phyloP scores from a whole-genome alignment of 768 basidiomycete species.

The Lactarius hatsudake region DNA sequence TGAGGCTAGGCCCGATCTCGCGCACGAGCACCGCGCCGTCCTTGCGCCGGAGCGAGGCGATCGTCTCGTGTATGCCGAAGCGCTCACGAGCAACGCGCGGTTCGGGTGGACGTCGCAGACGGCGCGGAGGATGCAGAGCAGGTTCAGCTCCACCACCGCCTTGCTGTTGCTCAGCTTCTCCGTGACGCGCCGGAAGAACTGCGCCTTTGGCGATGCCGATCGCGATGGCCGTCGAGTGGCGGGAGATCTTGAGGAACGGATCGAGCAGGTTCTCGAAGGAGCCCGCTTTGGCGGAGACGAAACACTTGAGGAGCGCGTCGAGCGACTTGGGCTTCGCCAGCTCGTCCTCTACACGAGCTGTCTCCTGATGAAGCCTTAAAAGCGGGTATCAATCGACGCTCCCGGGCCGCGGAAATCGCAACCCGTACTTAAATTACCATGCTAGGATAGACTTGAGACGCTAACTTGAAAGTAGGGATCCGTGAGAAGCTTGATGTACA shows the following conservation, averaged over 20 bases:
- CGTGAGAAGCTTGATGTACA: conserved; percentile 75
- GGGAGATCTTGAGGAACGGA: conserved; percentile 88
- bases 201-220: conserved; percentile 77
- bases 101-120: conserved; percentile 95
- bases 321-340: conserved; percentile 64
- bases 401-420: neutral
- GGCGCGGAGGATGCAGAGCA: conserved; percentile 77
- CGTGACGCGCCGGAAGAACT: conserved; percentile 84
- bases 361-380: conserved; percentile 89
- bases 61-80: conserved; percentile 78
- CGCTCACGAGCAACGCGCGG: conserved; percentile 75
- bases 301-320: conserved; percentile 73
- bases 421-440: conserved; percentile 62
- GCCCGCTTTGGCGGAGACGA: conserved; percentile 81
- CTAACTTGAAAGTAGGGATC: conserved; percentile 93
- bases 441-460: conserved; percentile 86
- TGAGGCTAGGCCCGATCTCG: conserved; percentile 76
- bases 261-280: conserved; percentile 91
- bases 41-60: conserved; percentile 73
- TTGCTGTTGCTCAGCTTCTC: conserved; percentile 76
- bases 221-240: conserved; percentile 70
- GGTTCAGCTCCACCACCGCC: conserved; percentile 86
- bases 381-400: neutral
- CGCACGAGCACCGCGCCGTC: conserved; percentile 90
- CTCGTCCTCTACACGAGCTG: conserved; percentile 86